Conservation (phyloP, 2,329 filamentous ascomycete species). For the Colletotrichum truncatum region DNA sequence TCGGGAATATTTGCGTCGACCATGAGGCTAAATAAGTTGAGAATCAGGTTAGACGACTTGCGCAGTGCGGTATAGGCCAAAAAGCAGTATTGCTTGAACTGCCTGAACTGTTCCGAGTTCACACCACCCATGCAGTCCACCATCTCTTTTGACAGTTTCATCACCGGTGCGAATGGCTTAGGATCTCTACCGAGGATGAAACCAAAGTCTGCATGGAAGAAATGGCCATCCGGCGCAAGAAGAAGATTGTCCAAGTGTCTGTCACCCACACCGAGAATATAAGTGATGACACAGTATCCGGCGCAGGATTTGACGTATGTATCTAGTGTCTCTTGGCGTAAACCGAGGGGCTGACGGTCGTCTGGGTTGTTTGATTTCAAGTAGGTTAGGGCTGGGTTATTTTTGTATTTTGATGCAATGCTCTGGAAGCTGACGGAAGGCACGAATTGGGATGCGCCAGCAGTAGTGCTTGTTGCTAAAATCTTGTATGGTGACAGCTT, state of each 20-base stretch:
- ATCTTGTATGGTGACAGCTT: conserved; percentile 97
- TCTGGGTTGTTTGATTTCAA: conserved; percentile 92
- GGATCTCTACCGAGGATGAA: conserved; percentile 97
- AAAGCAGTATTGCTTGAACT: conserved; percentile 96
- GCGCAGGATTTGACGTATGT: conserved; percentile 96
- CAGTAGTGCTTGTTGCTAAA: conserved; percentile 87
- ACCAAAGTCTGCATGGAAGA: conserved; percentile 98
- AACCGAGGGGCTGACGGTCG: conserved; percentile 79
- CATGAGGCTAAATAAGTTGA: conserved; percentile 97
- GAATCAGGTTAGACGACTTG: conserved; percentile 88
- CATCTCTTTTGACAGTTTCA: conserved; percentile 99
- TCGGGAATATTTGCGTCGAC: conserved; percentile 97
- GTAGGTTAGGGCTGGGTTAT: conserved; percentile 79
- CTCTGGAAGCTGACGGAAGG: conserved; percentile 85
- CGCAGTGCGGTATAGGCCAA: conserved; percentile 91
- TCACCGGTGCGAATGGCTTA: conserved; percentile 95
- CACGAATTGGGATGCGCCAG: conserved; percentile 93
- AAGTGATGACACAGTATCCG: conserved; percentile 98
- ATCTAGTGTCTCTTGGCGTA: conserved; percentile 92
- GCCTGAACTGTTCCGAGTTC: conserved; percentile 80
- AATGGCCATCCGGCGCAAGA: conserved; percentile 87
- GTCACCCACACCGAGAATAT: conserved; percentile 95
- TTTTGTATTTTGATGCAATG: conserved; percentile 84
- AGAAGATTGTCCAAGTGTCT: conserved; percentile 96
- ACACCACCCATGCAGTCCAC: conserved; percentile 97